These are phyloP conservation scores for Climacium dendroides DNA, from an alignment of 225 moss, liverwort and hornwort genomes.

Conservation along the genomic window DNA sequence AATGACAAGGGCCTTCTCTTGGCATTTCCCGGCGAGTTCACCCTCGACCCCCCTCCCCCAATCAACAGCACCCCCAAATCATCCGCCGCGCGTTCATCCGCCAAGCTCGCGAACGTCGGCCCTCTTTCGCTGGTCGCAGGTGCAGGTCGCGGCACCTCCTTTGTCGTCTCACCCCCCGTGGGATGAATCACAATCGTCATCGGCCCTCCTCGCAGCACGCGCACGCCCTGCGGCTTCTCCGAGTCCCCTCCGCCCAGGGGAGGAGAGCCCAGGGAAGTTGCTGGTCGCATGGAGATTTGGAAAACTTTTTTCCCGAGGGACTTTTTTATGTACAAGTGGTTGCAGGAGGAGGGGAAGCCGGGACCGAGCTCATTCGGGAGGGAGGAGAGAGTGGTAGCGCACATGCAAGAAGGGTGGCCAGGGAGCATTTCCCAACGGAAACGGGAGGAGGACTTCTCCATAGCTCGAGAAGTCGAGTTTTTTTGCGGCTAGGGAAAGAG, in stretches of 20 bases:
- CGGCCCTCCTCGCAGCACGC: not conserved
- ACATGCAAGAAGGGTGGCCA: not conserved
- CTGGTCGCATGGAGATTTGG: not conserved
- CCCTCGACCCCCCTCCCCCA: not conserved
- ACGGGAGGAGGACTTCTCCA: not conserved
- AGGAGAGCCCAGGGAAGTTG: not conserved
- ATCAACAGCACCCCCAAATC: slow-evolving; percentile 10
- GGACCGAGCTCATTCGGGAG: not conserved
- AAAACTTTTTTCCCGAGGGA: not conserved
- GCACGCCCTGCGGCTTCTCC: not conserved
- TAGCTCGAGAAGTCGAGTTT: not conserved
- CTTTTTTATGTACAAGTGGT: slow-evolving; percentile 4
- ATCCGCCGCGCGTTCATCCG: slow-evolving; percentile 10
- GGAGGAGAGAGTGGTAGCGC: not conserved
- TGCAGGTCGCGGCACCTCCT: not conserved
- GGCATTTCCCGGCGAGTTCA: not conserved
- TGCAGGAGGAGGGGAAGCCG: not conserved
- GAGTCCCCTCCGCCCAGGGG: not conserved
- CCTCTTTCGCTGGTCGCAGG: not conserved
- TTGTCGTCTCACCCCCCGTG: not conserved
- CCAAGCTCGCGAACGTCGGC: slow-evolving; percentile 5
- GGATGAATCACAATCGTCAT: slow-evolving; percentile 10
- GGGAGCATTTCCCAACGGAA: not conserved
- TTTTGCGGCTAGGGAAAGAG: not conserved
- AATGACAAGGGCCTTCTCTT: not conserved